Evolutionary conservation across 805 yeast species (phyloP).

Genomic region (Hemisphaericaspora nanyangensis): DNA sequence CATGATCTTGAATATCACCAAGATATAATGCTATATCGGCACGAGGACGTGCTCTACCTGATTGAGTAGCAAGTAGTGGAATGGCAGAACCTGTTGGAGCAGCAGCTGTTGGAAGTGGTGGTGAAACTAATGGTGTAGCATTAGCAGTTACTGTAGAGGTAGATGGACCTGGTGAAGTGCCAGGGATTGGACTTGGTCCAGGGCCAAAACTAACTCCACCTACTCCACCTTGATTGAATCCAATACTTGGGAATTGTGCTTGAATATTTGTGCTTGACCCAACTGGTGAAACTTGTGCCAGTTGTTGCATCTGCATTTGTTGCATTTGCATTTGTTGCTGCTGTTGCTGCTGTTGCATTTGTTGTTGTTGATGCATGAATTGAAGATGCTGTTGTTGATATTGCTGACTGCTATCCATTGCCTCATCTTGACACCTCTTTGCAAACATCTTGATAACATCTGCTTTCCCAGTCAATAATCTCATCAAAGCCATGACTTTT

Average conservation of each 20-base stretch:
- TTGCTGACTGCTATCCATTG: constrained; percentile 10
- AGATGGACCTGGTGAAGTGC: constrained; percentile 8
- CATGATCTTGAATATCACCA: constrained; percentile 97
- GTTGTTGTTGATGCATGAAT: not conserved
- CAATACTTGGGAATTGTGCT: constrained; percentile 1
- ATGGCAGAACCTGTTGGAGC: constrained; percentile 7
- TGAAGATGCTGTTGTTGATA: not conserved
- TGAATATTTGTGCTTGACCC: constrained; percentile 4
- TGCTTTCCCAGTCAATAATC: constrained; percentile 88
- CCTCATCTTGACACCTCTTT: constrained; percentile 84
- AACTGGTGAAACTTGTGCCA: constrained; percentile 4
- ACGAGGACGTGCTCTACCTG: constrained; percentile 54
- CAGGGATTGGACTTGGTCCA: constrained; percentile 13
- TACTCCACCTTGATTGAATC: constrained; percentile 5
- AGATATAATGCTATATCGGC: constrained; percentile 88
- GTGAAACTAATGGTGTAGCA: constrained; percentile 1
- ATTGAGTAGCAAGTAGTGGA: constrained; percentile 12
- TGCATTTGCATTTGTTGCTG: constrained; percentile 1
- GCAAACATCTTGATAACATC: constrained; percentile 96
- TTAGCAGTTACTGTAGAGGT: constrained; percentile 5
- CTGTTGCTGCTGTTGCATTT: not conserved
- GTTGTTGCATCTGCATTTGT: constrained; percentile 4
- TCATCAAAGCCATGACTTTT: constrained; percentile 87
- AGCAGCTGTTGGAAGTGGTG: constrained; percentile 8
- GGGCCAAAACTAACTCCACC: constrained; percentile 36